phyloP scores from a whole-genome alignment of 176 grass and related monocot species.

The Avena sativa region DNA sequence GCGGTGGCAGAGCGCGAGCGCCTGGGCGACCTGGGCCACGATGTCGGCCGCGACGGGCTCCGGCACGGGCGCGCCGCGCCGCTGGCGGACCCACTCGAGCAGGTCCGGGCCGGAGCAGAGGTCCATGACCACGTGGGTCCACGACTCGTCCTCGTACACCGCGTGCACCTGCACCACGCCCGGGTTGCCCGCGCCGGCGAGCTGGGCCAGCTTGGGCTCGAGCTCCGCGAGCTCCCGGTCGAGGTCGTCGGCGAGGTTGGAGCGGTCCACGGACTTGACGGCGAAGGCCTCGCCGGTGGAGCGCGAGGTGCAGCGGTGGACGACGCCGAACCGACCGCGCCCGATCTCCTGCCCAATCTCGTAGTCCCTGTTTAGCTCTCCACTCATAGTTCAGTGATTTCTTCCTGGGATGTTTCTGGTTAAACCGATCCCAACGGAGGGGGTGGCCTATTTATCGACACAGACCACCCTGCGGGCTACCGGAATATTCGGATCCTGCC shows the following conservation, averaged over 20 bases:
- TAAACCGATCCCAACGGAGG: not conserved
- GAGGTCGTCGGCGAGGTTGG: conserved; percentile 68
- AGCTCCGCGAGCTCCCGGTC: conserved; percentile 68
- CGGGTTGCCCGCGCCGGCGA: conserved; percentile 70
- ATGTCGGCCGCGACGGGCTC: conserved; percentile 62
- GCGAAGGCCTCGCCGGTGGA: conserved; percentile 76
- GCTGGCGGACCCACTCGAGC: conserved; percentile 66
- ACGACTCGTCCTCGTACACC: conserved; percentile 70
- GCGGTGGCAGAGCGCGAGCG: conserved; percentile 73
- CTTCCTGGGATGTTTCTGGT: conserved; percentile 28
- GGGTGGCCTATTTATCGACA: conserved; percentile 52
- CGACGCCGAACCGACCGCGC: conserved; percentile 82
- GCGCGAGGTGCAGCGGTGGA: conserved; percentile 63
- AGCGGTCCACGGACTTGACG: conserved; percentile 81
- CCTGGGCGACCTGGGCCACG: conserved; percentile 52
- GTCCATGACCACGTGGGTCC: conserved; percentile 81
- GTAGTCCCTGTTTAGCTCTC: conserved; percentile 67
- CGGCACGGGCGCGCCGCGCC: conserved; percentile 60
- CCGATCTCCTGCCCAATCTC: conserved; percentile 81
- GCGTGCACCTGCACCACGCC: conserved; percentile 77
- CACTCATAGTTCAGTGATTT: conserved; percentile 53
- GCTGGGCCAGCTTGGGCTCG: conserved; percentile 65
- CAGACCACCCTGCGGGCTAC: not conserved
- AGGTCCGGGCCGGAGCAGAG: conserved; percentile 78
- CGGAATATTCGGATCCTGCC: conserved; percentile 61